A percentile compares a stretch with the other conserved stretches of the same genome.
These are phyloP conservation scores for Coniochaeta sp. DNA, from an alignment of 2,329 filamentous ascomycete genomes.

Conservation along the genomic window DNA sequence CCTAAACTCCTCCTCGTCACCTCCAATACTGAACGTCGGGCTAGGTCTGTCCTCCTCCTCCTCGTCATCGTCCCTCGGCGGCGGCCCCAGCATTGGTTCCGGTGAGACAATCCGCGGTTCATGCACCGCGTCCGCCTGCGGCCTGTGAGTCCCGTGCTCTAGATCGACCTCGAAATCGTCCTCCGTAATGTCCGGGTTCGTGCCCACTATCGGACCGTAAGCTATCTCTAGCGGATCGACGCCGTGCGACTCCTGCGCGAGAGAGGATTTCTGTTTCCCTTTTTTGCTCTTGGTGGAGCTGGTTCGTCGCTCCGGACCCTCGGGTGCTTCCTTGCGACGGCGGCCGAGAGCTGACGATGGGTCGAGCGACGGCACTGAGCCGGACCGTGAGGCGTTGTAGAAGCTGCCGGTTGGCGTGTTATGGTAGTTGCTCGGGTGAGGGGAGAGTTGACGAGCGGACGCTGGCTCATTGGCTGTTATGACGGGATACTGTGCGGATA, in stretches of 20 bases:
- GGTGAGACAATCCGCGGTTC: neutral
- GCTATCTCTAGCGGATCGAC: slow-evolving; percentile 19
- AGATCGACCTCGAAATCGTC: slow-evolving; percentile 18
- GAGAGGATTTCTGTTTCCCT: slow-evolving; percentile 17
- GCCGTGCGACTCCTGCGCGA: slow-evolving; percentile 7
- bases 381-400: slow-evolving; percentile 13
- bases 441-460: slow-evolving; percentile 19
- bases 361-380: slow-evolving; percentile 12
- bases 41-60: slow-evolving; percentile 1
- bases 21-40: slow-evolving; percentile 12
- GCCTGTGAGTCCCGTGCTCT: slow-evolving; percentile 11
- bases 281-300: slow-evolving; percentile 7
- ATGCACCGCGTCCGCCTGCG: slow-evolving; percentile 8
- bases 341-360: slow-evolving; percentile 13
- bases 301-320: slow-evolving; percentile 10
- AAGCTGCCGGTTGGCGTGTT: slow-evolving; percentile 17
- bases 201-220: slow-evolving; percentile 16
- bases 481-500: slow-evolving; percentile 69
- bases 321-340: slow-evolving; percentile 15
- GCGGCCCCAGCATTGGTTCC: neutral
- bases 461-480: slow-evolving; percentile 69
- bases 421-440: slow-evolving; percentile 25
- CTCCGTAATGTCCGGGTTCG: slow-evolving; percentile 13
- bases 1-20: slow-evolving; percentile 34
- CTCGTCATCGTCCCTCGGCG: neutral